phyloP scores from a whole-genome alignment of 2,329 filamentous ascomycete species.

The Aureobasidium zeae region DNA sequence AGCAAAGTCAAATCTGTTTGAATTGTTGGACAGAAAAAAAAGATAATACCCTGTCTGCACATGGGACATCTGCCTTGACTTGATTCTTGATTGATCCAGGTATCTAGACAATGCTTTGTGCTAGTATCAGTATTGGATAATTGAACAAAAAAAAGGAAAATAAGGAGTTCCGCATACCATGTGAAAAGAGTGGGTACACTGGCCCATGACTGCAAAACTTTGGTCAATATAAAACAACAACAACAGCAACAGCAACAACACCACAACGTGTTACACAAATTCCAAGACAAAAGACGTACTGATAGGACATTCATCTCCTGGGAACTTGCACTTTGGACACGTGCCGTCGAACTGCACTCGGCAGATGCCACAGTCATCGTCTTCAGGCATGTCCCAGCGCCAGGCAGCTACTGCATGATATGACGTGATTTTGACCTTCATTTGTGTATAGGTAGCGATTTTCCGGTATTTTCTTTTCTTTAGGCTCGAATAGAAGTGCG shows the following conservation, averaged over 20 bases:
- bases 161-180: constrained; percentile 54
- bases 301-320: constrained; percentile 88
- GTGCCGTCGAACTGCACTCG: constrained; percentile 97
- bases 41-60: constrained; percentile 64
- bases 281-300: constrained; percentile 47
- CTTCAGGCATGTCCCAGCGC: constrained; percentile 92
- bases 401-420: constrained; percentile 94
- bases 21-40: too few relatives aligned
- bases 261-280: too few relatives aligned
- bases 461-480: too few relatives aligned
- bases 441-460: constrained; percentile 40
- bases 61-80: constrained; percentile 93
- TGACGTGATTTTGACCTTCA: constrained; percentile 92
- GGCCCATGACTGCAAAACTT: constrained; percentile 71
- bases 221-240: constrained; percentile 18
- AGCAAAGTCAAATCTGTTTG: background rate
- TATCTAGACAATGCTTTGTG: constrained; percentile 77
- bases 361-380: constrained; percentile 93
- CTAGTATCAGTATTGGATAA: too few relatives aligned
- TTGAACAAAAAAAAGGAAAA: background rate
- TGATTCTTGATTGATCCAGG: constrained; percentile 93
- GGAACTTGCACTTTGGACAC: constrained; percentile 95
- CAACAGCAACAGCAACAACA: too few relatives aligned
- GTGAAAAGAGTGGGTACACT: constrained; percentile 96
- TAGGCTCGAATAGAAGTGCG: too few relatives aligned